phyloP scores from a whole-genome alignment of 441 rosid genomes.

The Cnidoscolus chayamansa region DNA sequence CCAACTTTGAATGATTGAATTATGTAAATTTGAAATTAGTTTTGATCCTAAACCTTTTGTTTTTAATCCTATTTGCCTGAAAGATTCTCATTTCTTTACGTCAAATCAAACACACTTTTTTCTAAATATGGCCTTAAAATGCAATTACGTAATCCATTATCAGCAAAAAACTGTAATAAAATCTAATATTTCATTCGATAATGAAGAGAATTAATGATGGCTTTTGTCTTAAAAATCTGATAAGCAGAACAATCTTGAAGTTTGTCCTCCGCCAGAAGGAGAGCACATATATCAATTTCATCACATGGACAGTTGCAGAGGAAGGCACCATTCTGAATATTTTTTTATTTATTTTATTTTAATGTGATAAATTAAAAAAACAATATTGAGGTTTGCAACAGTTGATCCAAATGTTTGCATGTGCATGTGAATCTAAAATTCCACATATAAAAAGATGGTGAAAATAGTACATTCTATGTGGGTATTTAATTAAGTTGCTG shows the following conservation, averaged over 20 bases:
- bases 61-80: too few relatives aligned
- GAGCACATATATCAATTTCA: conserved; percentile 22
- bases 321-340: background rate
- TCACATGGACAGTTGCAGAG: conserved; percentile 30
- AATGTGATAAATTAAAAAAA: background rate
- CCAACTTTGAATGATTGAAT: too few relatives aligned
- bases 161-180: too few relatives aligned
- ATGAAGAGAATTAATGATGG: background rate
- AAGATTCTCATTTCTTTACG: too few relatives aligned
- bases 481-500: background rate
- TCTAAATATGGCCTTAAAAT: too few relatives aligned
- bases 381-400: background rate
- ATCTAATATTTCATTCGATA: too few relatives aligned
- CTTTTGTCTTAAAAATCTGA: background rate
- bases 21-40: too few relatives aligned
- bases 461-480: conserved; percentile 14
- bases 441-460: background rate
- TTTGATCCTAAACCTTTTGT: too few relatives aligned
- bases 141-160: too few relatives aligned
- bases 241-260: conserved; percentile 24
- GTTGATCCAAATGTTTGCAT: conserved; percentile 28
- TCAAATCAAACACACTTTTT: too few relatives aligned
- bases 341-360: background rate
- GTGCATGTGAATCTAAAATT: conserved; percentile 28
- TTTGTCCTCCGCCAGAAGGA: conserved; percentile 22